phyloP scores from a whole-genome alignment of 495 filamentous ascomycete species.

The Achaetomiella virescens region DNA sequence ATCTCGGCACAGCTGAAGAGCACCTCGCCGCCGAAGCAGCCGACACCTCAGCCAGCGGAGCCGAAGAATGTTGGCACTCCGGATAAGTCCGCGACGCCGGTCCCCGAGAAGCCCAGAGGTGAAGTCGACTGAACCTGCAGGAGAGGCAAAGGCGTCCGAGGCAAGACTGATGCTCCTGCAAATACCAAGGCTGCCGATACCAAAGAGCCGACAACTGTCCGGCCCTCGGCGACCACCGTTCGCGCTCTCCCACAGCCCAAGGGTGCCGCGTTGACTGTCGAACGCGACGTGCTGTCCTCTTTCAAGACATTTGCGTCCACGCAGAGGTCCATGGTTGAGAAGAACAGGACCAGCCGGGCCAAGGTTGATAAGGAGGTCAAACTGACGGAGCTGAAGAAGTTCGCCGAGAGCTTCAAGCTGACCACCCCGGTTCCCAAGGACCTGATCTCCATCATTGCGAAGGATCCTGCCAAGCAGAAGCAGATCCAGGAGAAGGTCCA shows the following conservation, averaged over 20 bases:
- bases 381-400: conserved; percentile 89
- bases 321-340: conserved; percentile 56
- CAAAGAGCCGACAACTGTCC: conserved; percentile 24
- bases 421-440: conserved; percentile 85
- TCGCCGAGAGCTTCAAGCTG: conserved; percentile 89
- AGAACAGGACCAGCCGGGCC: conserved; percentile 62
- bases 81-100: conserved; percentile 29
- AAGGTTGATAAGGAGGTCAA: conserved; percentile 84
- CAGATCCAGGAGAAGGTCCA: conserved; percentile 84
- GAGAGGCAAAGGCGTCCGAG: conserved; percentile 29
- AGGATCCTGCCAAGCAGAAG: conserved; percentile 86
- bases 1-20: conserved; percentile 65
- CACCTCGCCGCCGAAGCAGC: conserved; percentile 36
- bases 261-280: conserved; percentile 57
- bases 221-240: conserved; percentile 30
- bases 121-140: conserved; percentile 15
- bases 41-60: conserved; percentile 42
- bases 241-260: conserved; percentile 38
- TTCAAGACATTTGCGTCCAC: conserved; percentile 72
- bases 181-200: conserved; percentile 22
- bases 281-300: conserved; percentile 66
- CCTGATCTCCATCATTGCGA: conserved; percentile 89
- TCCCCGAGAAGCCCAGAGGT: conserved; percentile 27
- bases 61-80: conserved; percentile 21
- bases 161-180: conserved; percentile 1